Conservation (phyloP, 495 filamentous ascomycete genomes). For the Pyrenopolyporus hunteri region DNA sequence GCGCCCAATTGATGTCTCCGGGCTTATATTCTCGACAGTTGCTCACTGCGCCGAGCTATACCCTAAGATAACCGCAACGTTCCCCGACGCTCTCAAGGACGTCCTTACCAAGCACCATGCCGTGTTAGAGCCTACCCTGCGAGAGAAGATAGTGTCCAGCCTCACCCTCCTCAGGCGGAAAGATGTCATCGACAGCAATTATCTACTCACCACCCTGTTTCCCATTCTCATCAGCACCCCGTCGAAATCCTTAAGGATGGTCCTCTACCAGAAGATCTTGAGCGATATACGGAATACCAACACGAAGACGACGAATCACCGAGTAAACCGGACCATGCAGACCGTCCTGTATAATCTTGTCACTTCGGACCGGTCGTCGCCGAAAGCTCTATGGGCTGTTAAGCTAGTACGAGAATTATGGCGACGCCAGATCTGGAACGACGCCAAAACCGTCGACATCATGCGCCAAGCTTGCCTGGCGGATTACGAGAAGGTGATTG, state of each 20-base stretch:
- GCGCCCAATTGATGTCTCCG: background rate
- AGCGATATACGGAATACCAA: slow-evolving; percentile 88
- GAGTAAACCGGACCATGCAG: slow-evolving; percentile 89
- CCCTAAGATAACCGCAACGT: slow-evolving; percentile 74
- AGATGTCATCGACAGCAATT: slow-evolving; percentile 83
- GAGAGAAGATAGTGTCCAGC: slow-evolving; percentile 94
- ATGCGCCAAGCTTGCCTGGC: slow-evolving; percentile 89
- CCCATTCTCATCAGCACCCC: slow-evolving; percentile 86
- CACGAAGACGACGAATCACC: slow-evolving; percentile 83
- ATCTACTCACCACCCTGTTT: slow-evolving; percentile 85
- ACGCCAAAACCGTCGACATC: slow-evolving; percentile 85
- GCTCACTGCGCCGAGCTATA: slow-evolving; percentile 95
- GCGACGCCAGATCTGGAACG: slow-evolving; percentile 88
- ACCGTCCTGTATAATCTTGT: slow-evolving; percentile 91
- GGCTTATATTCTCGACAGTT: slow-evolving; percentile 49
- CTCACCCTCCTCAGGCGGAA: slow-evolving; percentile 88
- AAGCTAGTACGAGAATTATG: slow-evolving; percentile 87
- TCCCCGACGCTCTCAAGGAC: slow-evolving; percentile 79
- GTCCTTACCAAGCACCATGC: slow-evolving; percentile 82
- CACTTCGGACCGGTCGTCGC: slow-evolving; percentile 78
- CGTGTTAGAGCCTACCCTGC: slow-evolving; percentile 75
- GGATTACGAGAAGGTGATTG: slow-evolving; percentile 86
- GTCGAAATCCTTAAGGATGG: slow-evolving; percentile 81
- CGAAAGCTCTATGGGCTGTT: slow-evolving; percentile 92
- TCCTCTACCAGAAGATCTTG: slow-evolving; percentile 89